Evolutionary conservation across 306 rosid species (phyloP), one percentile per base, ranked within the genome.

Genomic region (Cicer cuneatum): DNA sequence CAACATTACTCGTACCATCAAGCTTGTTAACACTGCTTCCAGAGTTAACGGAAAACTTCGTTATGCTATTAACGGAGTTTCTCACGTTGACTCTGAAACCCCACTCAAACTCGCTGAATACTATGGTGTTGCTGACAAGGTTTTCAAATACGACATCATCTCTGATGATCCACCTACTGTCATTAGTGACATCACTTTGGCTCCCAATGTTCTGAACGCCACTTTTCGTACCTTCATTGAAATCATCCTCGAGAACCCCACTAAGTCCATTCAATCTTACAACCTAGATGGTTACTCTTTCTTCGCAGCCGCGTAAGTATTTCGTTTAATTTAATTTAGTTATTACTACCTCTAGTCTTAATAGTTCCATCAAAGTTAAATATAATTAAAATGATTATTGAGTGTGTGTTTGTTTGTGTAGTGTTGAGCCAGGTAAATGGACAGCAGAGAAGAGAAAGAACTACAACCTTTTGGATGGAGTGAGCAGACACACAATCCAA

Each of bases 101-200:
- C 97, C 97, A 0, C 57, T 91, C 41, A 93, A 93, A 83, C 84
- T 93, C 15, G 97, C 94, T 0, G 94, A 93, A 67, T 93, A 91
- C 83, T 93, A 18, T 11, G 78, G 75, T 2, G 43, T 86, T 0
- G 6, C 37, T 0, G 75, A 88, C 2, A 83, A 82, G 84, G 89
- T 89, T 8, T 91, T 93, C 87, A 70, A 88, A 46, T 82, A 82
- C 69, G 56, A 87, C 70, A 11, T 1, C 43, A 91, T 88, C 46
- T 5, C 74, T 7, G 92, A 88, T 39, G 10, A 52, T 16, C 21
- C 88, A 51, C 2, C 38, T 33, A 0, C 62, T 46, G 7, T 8
- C 40, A 0, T 66, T n/a, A 38, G 1, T 0, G 67, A 71, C 2
- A 5, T 86, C 48, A 78, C 13, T 2, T 0, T 78, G 49, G 83